Evolutionary conservation across 352 stramenopile genomes (phyloP).

Genomic region (Phytophthora melonis): DNA sequence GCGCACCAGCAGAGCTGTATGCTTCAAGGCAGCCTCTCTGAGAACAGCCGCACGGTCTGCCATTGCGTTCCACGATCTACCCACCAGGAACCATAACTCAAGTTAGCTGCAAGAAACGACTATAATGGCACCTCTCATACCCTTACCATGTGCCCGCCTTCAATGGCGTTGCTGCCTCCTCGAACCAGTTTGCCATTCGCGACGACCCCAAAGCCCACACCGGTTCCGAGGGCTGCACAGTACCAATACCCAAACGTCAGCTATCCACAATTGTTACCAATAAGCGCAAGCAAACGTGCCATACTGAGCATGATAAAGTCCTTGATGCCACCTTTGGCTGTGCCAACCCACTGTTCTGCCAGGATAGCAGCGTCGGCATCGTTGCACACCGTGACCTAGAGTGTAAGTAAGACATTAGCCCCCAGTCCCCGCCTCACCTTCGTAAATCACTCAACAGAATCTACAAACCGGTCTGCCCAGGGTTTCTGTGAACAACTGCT

Average conservation of each 20-base stretch:
- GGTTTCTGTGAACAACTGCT: constrained; percentile 54
- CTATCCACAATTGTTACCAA: not conserved
- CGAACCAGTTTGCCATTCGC: constrained; percentile 73
- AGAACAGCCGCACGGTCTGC: constrained; percentile 73
- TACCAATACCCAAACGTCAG: not conserved
- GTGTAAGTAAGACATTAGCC: constrained; percentile 6
- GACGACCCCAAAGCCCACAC: constrained; percentile 76
- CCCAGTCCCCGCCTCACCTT: not conserved
- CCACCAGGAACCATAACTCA: not conserved
- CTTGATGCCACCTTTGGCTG: constrained; percentile 60
- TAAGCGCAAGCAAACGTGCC: constrained; percentile 4
- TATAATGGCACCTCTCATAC: not conserved
- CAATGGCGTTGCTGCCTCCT: constrained; percentile 71
- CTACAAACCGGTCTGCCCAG: constrained; percentile 44
- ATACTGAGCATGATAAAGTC: constrained; percentile 90
- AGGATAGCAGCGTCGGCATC: constrained; percentile 85
- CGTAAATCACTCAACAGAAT: not conserved
- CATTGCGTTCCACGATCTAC: constrained; percentile 87
- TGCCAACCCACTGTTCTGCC: constrained; percentile 85
- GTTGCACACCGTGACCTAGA: constrained; percentile 67
- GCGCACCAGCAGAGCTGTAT: constrained; percentile 76
- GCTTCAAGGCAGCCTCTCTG: constrained; percentile 83
- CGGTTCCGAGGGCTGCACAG: constrained; percentile 72
- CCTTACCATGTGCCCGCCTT: constrained; percentile 82
- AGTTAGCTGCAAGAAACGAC: constrained; percentile 1